Conservation (phyloP, 2,329 filamentous ascomycete genomes). For the Cryphonectria radicalis region DNA sequence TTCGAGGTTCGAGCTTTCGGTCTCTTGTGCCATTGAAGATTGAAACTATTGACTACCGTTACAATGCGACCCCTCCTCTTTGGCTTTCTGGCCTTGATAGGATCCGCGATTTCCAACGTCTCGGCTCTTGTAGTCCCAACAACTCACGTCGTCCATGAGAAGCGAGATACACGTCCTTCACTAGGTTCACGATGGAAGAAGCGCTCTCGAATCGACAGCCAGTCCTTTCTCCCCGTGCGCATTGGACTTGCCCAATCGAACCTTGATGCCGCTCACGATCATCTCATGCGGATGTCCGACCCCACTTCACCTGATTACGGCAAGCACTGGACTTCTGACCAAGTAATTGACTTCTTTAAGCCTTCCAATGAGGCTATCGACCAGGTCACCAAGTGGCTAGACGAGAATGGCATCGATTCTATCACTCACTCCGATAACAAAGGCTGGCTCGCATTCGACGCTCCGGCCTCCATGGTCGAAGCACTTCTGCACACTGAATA, state of each 20-base stretch:
- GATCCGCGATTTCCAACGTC: not conserved
- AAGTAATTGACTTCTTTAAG: slow-evolving; percentile 43
- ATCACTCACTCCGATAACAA: slow-evolving; percentile 31
- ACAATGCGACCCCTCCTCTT: not conserved
- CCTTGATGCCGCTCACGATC: slow-evolving; percentile 34
- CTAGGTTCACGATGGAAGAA: slow-evolving; percentile 34
- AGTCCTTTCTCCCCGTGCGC: slow-evolving; percentile 35
- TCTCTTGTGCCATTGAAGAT: not conserved
- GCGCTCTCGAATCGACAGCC: slow-evolving; percentile 31
- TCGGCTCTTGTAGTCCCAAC: slow-evolving; percentile 2
- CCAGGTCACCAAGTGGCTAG: slow-evolving; percentile 33
- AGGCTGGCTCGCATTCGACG: slow-evolving; percentile 37
- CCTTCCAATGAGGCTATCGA: slow-evolving; percentile 38
- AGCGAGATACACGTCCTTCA: slow-evolving; percentile 30
- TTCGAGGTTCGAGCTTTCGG: not conserved
- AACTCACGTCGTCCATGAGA: slow-evolving; percentile 36
- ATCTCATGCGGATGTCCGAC: slow-evolving; percentile 37
- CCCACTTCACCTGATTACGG: slow-evolving; percentile 41
- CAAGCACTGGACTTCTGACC: slow-evolving; percentile 41
- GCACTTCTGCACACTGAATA: slow-evolving; percentile 34
- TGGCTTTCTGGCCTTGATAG: not conserved
- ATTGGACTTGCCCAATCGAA: slow-evolving; percentile 37
- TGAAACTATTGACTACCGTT: not conserved
- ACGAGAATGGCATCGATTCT: slow-evolving; percentile 19
- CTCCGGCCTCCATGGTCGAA: slow-evolving; percentile 33